A percentile compares a stretch with the other conserved stretches of the same genome.
These are phyloP conservation scores for Dactylonectria macrodidyma DNA, from an alignment of 2,329 filamentous ascomycete genomes.

Conservation along the genomic window DNA sequence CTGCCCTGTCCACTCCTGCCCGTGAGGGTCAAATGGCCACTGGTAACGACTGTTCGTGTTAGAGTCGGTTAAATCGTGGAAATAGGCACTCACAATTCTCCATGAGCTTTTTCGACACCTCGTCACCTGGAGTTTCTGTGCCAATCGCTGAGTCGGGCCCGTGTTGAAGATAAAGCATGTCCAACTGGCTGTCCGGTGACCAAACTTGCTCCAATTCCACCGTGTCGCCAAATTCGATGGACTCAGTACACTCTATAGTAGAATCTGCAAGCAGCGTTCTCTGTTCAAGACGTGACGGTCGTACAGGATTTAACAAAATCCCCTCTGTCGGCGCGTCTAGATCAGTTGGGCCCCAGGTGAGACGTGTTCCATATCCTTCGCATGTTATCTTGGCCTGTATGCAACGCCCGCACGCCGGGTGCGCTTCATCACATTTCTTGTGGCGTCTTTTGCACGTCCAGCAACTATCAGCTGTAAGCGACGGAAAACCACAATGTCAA, in stretches of 20 bases:
- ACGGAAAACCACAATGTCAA: neutral
- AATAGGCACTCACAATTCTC: slow-evolving; percentile 1
- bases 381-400: slow-evolving; percentile 28
- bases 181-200: slow-evolving; percentile 2
- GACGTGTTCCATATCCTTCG: slow-evolving; percentile 33
- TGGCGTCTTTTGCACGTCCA: slow-evolving; percentile 36
- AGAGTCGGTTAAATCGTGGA: neutral
- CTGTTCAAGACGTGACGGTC: neutral
- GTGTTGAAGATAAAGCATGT: slow-evolving; percentile 10
- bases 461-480: slow-evolving; percentile 18
- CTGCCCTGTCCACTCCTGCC: neutral
- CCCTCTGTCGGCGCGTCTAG: slow-evolving; percentile 5
- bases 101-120: slow-evolving; percentile 1
- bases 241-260: neutral
- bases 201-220: neutral
- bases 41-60: neutral
- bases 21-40: slow-evolving; percentile 18
- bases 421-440: slow-evolving; percentile 35
- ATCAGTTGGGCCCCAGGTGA: slow-evolving; percentile 31
- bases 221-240: neutral
- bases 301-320: slow-evolving; percentile 27
- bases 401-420: slow-evolving; percentile 30
- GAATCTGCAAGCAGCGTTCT: neutral
- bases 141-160: neutral
- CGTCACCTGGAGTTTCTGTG: neutral